Base-by-base conservation (phyloP, 257 asterid genomes). In the Ophiorrhiza pumila region DNA sequence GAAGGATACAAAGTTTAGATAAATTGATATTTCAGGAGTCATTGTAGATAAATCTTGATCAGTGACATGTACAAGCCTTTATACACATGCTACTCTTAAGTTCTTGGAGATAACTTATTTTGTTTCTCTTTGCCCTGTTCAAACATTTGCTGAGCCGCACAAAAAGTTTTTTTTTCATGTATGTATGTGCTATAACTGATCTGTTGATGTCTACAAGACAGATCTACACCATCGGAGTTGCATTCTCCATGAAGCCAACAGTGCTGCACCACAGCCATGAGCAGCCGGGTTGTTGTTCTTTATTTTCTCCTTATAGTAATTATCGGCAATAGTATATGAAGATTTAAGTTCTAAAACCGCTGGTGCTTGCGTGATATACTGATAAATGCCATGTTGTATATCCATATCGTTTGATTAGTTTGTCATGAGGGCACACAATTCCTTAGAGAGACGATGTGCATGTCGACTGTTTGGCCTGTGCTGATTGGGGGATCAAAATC, bases 31-130 rank as follows among this genome's bases (percentile, higher is more conserved):
- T 2, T 37, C n/a, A 43, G 50, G 25, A 45, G n/a, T 34, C 42
- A 45, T 32, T 57, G 71, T 49, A 67, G 31, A 56, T 57, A n/a
- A n/a, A 49, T 55, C 35, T 55, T 20, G 59, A 46, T 41, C 27
- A 25, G 39, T 22, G 23, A 52, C 9, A 41, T 34, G 53, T 60
- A 61, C 27, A 23, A 47, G 34, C 61, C 47, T 72, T 47, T 22
- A 22, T 39, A 4, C 27, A 39, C 57, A 0, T 10, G 37, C 76
- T 49, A 37, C 22, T 4, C 41, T 43, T 4, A 12, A 58, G 65
- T 55, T 49, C 34, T 61, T 61, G 46, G 10, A 29, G 41, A 41
- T 64, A 4, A 3, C 32, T 25, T 34, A 5, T 37, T 12, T n/a
- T 41, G 11, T 65, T 27, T 46, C 42, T 47, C 14, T 46, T 13